Conservation (phyloP, 2,329 filamentous ascomycete genomes). For the Curvularia sp. region DNA sequence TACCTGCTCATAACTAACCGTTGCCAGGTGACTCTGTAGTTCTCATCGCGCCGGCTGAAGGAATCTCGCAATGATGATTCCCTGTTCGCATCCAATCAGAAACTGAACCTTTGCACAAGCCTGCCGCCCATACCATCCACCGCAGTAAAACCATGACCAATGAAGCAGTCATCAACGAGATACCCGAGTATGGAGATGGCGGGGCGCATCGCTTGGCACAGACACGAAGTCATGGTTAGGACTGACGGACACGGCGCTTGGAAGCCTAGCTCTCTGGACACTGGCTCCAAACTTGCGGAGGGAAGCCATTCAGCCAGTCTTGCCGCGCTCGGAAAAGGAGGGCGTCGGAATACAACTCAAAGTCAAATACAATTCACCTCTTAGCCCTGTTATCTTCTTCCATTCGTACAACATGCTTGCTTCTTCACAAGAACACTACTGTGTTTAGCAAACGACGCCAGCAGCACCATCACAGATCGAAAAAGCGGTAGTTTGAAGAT, state of each 20-base stretch:
- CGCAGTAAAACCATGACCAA: constrained; percentile 1
- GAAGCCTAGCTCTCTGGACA: neutral
- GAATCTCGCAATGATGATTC: constrained; percentile 36
- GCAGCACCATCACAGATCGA: neutral
- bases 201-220: constrained; percentile 5
- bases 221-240: neutral
- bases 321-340: neutral
- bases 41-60: constrained; percentile 54
- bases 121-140: constrained; percentile 2
- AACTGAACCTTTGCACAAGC: constrained; percentile 10
- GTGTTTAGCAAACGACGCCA: neutral
- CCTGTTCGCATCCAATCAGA: constrained; percentile 11
- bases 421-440: neutral
- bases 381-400: neutral
- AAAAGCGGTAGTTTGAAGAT: constrained; percentile 10
- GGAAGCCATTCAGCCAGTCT: neutral
- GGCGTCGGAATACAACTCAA: neutral
- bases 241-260: neutral
- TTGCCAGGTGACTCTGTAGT: constrained; percentile 59
- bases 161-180: constrained; percentile 24
- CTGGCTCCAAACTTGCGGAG: neutral
- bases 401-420: neutral
- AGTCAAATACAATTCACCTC: neutral
- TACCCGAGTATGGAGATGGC: constrained; percentile 28
- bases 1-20: constrained; percentile 7